Base-by-base conservation (phyloP, 306 rosid genomes). In the Inga oerstediana region DNA sequence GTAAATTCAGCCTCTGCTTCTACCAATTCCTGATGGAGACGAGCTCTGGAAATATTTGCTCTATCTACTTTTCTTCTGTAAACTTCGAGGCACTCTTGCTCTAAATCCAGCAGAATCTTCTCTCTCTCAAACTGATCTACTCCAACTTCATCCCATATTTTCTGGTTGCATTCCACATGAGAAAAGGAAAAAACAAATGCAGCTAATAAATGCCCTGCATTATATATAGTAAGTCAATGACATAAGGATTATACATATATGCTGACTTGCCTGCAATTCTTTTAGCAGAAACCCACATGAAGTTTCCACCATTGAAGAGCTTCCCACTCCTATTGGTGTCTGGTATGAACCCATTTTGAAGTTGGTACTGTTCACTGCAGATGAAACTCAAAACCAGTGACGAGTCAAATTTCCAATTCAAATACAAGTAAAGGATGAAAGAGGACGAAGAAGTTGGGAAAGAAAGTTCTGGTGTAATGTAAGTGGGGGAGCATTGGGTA, bases 131-230 rank as follows among this genome's bases (percentile, higher is more conserved):
- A 88, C 79, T 94, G 88, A 54, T 94, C 98, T 89, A 94, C 98
- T 84, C 99, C 99, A 49, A 96, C 90, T 94, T 96, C 99, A 46
- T 96, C 93, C 99, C 98, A 96, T 72, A 96, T 96, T 85, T 91
- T 94, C 99, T 96, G 88, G 68, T 22, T 22, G 88, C 79, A 85
- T 80, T 71, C 66, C 16, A 65, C 75, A 59, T 43, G 19, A 78
- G 39, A 32, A 24, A 79, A 27, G 24, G 1, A 27, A 39, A 49
- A 80, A 66, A 71, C 30, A 83, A 77, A 64, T 78, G 72, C 14
- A 58, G 81, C 54, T 72, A 37, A 84, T 65, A 74, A 43, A 46
- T 24, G 52, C 41, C 79, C 75, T 64, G 12, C 83, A 56, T 12
- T 16, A 16, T 16, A 16, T 34, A 56, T 81, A 48, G 27, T 39